Evolutionary conservation across 1,284 basidiomycete genomes (phyloP).

Genomic region (Exobasidium rhododendri): DNA sequence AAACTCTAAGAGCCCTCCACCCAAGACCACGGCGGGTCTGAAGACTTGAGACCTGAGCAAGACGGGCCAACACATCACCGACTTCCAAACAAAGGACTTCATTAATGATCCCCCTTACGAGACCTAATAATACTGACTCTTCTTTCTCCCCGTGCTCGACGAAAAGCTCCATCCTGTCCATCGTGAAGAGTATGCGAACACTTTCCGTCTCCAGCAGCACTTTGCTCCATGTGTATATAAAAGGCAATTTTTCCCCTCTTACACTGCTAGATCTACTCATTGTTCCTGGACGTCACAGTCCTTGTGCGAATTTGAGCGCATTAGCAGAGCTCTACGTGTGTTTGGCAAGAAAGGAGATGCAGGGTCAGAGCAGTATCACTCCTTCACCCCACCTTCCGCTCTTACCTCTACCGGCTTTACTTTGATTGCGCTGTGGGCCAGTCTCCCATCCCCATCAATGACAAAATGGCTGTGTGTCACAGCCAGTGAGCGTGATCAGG

Average conservation of each 20-base stretch:
- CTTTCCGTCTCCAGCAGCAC: too few species aligned
- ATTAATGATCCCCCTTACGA: too few species aligned
- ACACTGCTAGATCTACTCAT: neutral
- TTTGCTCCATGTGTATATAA: neutral
- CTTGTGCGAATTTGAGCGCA: slow-evolving; percentile 2
- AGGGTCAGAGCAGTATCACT: too few species aligned
- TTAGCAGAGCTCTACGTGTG: neutral
- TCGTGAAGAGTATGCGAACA: too few species aligned
- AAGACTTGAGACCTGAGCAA: neutral
- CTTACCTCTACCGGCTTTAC: slow-evolving; percentile 43
- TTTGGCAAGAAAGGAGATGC: neutral
- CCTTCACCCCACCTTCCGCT: too few species aligned
- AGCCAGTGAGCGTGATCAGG: neutral
- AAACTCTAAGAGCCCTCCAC: slow-evolving; percentile 1
- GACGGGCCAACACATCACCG: too few species aligned
- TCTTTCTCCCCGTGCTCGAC: too few species aligned
- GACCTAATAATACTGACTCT: too few species aligned
- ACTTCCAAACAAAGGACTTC: too few species aligned
- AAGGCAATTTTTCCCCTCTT: neutral
- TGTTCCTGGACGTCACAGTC: neutral
- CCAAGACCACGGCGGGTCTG: neutral
- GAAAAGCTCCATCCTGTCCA: too few species aligned
- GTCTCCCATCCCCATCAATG: slow-evolving; percentile 31
- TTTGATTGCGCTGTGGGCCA: slow-evolving; percentile 27
- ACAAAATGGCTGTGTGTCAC: slow-evolving; percentile 39